Conservation (phyloP, 2,329 filamentous ascomycete species). For the Mariannaea elegans region DNA sequence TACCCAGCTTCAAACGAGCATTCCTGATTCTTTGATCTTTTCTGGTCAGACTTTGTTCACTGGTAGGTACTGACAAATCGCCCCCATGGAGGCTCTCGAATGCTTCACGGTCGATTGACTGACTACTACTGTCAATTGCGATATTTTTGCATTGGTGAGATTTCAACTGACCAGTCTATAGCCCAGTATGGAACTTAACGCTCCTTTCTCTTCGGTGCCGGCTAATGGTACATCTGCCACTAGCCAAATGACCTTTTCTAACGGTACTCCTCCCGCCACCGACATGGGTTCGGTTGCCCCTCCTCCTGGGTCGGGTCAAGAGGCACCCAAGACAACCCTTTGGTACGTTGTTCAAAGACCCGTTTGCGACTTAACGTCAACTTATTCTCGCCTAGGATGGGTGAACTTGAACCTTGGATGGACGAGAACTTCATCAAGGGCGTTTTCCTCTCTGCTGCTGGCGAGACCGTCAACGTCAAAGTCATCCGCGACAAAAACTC, state of each 20-base stretch:
- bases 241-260: slow-evolving; percentile 48
- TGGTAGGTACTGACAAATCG: slow-evolving; percentile 18
- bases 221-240: slow-evolving; percentile 44
- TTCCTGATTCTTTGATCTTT: slow-evolving; percentile 31
- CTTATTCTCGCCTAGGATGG: slow-evolving; percentile 76
- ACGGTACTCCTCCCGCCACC: slow-evolving; percentile 51
- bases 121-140: too few species aligned
- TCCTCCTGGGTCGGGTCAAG: slow-evolving; percentile 47
- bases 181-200: slow-evolving; percentile 46
- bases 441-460: slow-evolving; percentile 87
- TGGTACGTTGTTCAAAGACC: slow-evolving; percentile 53
- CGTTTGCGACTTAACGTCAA: neutral
- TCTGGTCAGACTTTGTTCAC: slow-evolving; percentile 25
- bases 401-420: slow-evolving; percentile 98
- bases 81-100: too few species aligned
- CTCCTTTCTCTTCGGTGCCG: slow-evolving; percentile 42
- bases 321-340: slow-evolving; percentile 66
- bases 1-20: slow-evolving; percentile 20
- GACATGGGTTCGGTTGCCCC: slow-evolving; percentile 49
- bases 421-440: slow-evolving; percentile 98
- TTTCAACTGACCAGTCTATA: slow-evolving; percentile 25
- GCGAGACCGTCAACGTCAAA: slow-evolving; percentile 96
- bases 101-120: too few species aligned
- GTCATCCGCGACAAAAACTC: slow-evolving; percentile 99
- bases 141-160: too few species aligned